Evolutionary conservation across 2,329 filamentous ascomycete species (phyloP).

Genomic region (Penicillium psychrosexuale): DNA sequence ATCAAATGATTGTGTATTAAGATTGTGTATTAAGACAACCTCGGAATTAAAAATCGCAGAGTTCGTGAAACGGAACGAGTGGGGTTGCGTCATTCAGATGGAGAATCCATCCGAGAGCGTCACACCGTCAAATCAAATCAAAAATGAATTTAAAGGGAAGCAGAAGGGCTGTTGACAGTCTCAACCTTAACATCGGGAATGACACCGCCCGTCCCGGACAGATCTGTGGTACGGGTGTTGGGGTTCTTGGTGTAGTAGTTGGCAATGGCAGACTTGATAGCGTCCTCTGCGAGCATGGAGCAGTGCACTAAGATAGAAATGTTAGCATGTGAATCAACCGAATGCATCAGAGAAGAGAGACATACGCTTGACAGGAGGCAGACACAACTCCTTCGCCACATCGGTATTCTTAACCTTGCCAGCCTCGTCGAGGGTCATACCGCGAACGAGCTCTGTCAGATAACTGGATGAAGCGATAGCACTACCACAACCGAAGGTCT

Average conservation of each 20-base stretch:
- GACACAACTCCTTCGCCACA: conserved; percentile 95
- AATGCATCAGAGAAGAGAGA: conserved; percentile 25
- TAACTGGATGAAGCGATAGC: conserved; percentile 95
- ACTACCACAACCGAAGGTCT: conserved; percentile 92
- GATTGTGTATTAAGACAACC: conserved; percentile 14
- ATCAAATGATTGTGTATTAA: conserved; percentile 20
- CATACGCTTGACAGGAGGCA: conserved; percentile 81
- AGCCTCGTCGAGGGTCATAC: conserved; percentile 95
- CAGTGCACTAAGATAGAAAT: conserved; percentile 64
- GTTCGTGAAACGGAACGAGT: conserved; percentile 7
- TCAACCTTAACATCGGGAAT: conserved; percentile 58
- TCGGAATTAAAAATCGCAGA: conserved; percentile 10
- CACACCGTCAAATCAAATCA: neutral
- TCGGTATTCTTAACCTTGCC: conserved; percentile 92
- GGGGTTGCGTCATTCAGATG: neutral
- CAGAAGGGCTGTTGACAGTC: conserved; percentile 30
- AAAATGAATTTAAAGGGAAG: conserved; percentile 21
- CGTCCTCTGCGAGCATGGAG: conserved; percentile 88
- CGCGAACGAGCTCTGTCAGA: conserved; percentile 87
- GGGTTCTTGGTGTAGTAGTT: conserved; percentile 93
- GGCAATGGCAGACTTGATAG: conserved; percentile 85
- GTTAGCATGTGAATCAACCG: conserved; percentile 6
- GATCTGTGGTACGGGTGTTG: conserved; percentile 67
- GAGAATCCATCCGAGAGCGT: neutral
- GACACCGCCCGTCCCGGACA: conserved; percentile 69